Evolutionary conservation across 768 basidiomycete species (phyloP), one percentile per base, ranked within the genome.

Genomic region (Flagelloscypha sp.): DNA sequence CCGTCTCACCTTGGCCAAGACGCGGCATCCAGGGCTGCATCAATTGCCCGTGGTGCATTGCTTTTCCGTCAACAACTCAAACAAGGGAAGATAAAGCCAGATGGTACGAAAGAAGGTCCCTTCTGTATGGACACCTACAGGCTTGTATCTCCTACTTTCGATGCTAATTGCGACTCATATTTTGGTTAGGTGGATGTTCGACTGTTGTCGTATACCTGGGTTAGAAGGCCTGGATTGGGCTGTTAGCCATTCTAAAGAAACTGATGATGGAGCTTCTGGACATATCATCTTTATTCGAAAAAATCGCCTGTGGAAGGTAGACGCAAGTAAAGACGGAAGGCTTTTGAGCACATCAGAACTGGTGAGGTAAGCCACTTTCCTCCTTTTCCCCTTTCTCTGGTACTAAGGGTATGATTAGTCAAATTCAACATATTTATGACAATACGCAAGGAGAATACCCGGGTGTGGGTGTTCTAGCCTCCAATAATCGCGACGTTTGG

Each of bases 101-200:
- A 90, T 33, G 54, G 57, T 2, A 74, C 76, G 10, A 83, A 74
- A 50, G 84, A 82, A 37, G 70, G 72, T 1, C 71, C 80, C 11
- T 48, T 87, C 6, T 90, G 87, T 51, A 89, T 90, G 87, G 87
- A 90, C 50, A 83, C 83, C 6, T 89, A 82, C 56, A 65, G 85
- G 84, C 81, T 43, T 36, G 61, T 43, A 19, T 15, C 18, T 24
- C 7, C 15, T 12, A 7, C 24, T 8, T 27, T 15, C 6, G 9
- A 3, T 27, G 25, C 30, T 8, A 2, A 24, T 15, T 18, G 24
- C 28, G 6, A 11, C 29, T 46, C 10, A 49, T 19, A 15, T 27
- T 16, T 13, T 17, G 22, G 30, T 18, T 35, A 85, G 84, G 33
- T 90, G 87, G 87, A 88, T 90, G 87, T 90, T 90, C 46, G 87